Evolutionary conservation across 116 monocot species (phyloP).

Genomic region (Papilionanthe hybrid): DNA sequence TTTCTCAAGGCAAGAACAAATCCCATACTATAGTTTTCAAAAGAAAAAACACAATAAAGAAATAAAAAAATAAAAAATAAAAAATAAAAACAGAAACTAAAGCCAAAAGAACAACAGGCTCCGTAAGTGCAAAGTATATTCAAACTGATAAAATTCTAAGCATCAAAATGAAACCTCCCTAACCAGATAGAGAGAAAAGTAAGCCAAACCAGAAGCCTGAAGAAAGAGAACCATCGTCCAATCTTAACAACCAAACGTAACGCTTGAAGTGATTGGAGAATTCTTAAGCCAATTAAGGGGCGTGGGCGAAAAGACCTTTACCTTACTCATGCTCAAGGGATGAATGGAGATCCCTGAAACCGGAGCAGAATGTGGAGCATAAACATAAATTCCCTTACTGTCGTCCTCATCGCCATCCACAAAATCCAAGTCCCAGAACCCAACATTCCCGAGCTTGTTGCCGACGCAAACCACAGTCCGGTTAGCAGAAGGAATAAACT

Average conservation of each 20-base stretch:
- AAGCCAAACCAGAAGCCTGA: not conserved
- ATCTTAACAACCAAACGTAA: not conserved
- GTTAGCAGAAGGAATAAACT: constrained; percentile 53
- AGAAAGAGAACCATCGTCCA: not conserved
- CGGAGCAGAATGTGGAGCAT: constrained; percentile 48
- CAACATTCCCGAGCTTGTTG: constrained; percentile 53
- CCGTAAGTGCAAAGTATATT: too few species aligned
- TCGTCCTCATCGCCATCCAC: constrained; percentile 22
- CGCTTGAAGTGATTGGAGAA: not conserved
- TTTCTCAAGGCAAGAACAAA: too few species aligned
- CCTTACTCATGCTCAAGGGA: constrained; percentile 16
- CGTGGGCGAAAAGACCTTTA: not conserved
- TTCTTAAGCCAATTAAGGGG: not conserved
- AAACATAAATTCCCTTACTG: constrained; percentile 44
- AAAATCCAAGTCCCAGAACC: constrained; percentile 73
- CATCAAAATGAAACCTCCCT: too few species aligned
- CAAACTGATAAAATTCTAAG: too few species aligned
- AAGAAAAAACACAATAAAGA: too few species aligned
- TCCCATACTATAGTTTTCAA: too few species aligned
- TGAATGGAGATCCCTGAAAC: constrained; percentile 64
- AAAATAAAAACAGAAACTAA: too few species aligned
- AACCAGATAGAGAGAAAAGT: not conserved
- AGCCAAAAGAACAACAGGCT: too few species aligned
- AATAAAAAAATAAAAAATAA: too few species aligned
- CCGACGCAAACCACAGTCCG: constrained; percentile 56